Conservation (phyloP, 2,329 filamentous ascomycete species). For the Cytospora piceicola region DNA sequence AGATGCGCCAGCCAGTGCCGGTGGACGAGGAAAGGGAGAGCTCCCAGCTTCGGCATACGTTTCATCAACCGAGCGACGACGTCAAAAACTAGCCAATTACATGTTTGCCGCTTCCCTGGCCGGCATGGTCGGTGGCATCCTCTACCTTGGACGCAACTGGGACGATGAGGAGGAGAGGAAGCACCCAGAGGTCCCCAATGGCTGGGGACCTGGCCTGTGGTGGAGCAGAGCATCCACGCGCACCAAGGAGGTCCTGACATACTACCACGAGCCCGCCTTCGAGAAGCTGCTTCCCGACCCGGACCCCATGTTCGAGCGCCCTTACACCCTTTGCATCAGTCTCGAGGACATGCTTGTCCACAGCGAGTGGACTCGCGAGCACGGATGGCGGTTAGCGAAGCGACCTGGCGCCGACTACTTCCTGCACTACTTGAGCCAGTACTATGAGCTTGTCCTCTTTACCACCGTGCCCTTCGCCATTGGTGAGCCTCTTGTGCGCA, state of each 20-base stretch:
- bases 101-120: constrained; percentile 67
- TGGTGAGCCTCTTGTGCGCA: constrained; percentile 85
- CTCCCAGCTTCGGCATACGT: constrained; percentile 82
- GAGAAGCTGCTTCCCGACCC: constrained; percentile 86
- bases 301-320: constrained; percentile 78
- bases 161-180: constrained; percentile 73
- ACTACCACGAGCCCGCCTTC: constrained; percentile 96
- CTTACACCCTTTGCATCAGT: constrained; percentile 90
- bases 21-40: constrained; percentile 64
- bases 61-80: constrained; percentile 84
- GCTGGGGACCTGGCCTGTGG: constrained; percentile 76
- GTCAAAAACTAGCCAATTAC: constrained; percentile 75
- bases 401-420: constrained; percentile 97
- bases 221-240: constrained; percentile 81
- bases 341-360: constrained; percentile 93
- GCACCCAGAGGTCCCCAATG: constrained; percentile 75
- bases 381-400: constrained; percentile 95
- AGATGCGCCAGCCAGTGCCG: constrained; percentile 42
- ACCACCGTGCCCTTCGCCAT: constrained; percentile 84
- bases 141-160: constrained; percentile 89
- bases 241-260: constrained; percentile 74
- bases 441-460: constrained; percentile 97
- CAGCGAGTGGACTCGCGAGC: constrained; percentile 90
- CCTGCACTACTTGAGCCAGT: constrained; percentile 92
- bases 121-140: constrained; percentile 59